Evolutionary conservation across 2,329 filamentous ascomycete genomes (phyloP), one percentile per base, ranked within the genome.

Genomic region (Mollisiaceae sp.): DNA sequence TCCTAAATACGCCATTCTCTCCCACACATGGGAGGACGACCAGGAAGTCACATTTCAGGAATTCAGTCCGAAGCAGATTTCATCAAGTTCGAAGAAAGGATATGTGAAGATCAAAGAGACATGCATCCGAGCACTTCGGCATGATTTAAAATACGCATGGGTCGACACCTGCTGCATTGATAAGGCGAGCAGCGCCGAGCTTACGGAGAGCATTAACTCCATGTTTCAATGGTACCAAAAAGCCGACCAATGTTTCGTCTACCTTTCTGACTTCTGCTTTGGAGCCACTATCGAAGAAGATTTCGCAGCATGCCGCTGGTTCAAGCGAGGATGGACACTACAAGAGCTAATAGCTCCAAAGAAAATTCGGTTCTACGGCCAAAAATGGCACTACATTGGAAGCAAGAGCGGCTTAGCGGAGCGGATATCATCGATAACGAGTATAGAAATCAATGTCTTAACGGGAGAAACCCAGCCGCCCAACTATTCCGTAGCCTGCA

Each of bases 401-500:
- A 71, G 57, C 8, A 73, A 69, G 41, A 60, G 62, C 27, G 66
- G 55, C 11, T 67, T 72, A 32, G 24, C 45, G 15, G 27, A 47
- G 18, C 38, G 63, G 64, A 60, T 78, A 12, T 68, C 71, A 3
- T 52, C 64, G 20, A 71, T 76, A 39, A 79, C 78, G 5, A 66
- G 71, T 2, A 78, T 79, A 35, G 65, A 66, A 9, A 59, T 58
- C 11, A 63, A 70, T 18, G 68, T 73, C n/a, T 63, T 78, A 2
- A 41, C 32, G 27, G 59, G 56, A 1, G 27, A 6, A 27, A 14
- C 36, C 15, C 14, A 24, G 4, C 27, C 60, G 50, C 71, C 75
- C 74, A 15, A 69, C 66, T 20, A 70, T 71, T 67, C 73, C 70
- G 14, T 78, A 70, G 75, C 78, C 68, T 5, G 65, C 50, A 70